phyloP scores from a whole-genome alignment of 148 eudicot species.

The Arbutus unedo region DNA sequence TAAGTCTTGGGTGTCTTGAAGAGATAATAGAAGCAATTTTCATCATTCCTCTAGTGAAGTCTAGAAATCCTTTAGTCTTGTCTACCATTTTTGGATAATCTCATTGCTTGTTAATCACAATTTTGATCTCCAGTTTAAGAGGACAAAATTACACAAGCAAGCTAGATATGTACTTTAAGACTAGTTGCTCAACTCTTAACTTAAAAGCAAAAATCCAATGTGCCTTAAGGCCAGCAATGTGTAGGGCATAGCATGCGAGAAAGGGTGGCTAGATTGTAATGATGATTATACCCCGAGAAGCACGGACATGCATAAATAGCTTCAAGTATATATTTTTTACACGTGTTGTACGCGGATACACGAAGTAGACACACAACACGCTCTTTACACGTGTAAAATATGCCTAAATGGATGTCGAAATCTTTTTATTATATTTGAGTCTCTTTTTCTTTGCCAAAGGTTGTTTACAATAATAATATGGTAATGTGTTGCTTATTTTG shows the following conservation, averaged over 20 bases:
- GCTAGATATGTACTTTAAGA: too few species aligned
- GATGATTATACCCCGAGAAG: background rate
- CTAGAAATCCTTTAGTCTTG: background rate
- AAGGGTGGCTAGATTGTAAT: too few species aligned
- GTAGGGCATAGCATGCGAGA: background rate
- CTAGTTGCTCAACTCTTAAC: too few species aligned
- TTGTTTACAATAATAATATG: too few species aligned
- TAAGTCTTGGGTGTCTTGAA: conserved; percentile 5
- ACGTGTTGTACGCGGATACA: background rate
- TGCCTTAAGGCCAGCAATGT: too few species aligned
- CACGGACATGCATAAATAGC: background rate
- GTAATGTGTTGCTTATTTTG: too few species aligned
- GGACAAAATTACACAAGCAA: too few species aligned
- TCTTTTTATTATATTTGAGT: too few species aligned
- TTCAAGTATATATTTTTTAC: background rate
- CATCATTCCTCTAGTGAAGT: background rate
- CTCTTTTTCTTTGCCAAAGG: too few species aligned
- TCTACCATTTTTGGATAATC: background rate
- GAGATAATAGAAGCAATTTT: background rate
- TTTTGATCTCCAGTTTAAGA: background rate
- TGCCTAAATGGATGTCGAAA: too few species aligned
- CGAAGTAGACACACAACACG: background rate
- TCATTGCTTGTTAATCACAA: background rate
- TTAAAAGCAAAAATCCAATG: too few species aligned
- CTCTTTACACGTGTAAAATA: too few species aligned